Evolutionary conservation across 2,329 filamentous ascomycete genomes (phyloP).

Genomic region (Fusarium sp.): DNA sequence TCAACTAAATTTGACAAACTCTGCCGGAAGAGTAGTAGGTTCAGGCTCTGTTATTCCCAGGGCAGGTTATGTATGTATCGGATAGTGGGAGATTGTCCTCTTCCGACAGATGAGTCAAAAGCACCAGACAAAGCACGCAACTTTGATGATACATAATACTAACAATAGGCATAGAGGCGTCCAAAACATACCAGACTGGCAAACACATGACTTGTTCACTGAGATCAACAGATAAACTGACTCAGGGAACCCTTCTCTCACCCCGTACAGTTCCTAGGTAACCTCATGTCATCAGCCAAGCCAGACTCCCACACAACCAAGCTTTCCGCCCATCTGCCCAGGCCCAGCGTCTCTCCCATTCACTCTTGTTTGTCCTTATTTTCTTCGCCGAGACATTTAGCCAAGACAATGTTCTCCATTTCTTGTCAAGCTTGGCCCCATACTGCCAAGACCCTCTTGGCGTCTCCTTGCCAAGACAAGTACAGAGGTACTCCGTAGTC

Average conservation of each 20-base stretch:
- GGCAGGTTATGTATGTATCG: background rate
- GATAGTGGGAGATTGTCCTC: background rate
- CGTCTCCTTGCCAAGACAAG: constrained; percentile 22
- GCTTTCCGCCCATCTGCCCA: constrained; percentile 38
- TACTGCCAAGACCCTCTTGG: constrained; percentile 24
- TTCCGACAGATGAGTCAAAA: constrained; percentile 7
- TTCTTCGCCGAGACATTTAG: constrained; percentile 17
- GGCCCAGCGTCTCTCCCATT: background rate
- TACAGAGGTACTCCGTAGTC: no score
- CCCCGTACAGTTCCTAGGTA: background rate
- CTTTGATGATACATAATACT: background rate
- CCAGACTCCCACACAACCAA: constrained; percentile 37
- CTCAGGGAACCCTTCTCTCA: background rate
- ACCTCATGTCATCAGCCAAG: constrained; percentile 35
- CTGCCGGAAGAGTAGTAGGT: constrained; percentile 15
- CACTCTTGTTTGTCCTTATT: background rate
- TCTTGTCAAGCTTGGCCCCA: constrained; percentile 16
- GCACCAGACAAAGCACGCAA: background rate
- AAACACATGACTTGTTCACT: background rate
- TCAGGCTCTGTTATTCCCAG: constrained; percentile 7
- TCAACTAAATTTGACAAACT: background rate
- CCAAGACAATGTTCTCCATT: constrained; percentile 20
- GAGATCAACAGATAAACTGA: background rate
- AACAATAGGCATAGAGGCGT: background rate
- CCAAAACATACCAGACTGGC: background rate